Evolutionary conservation across 2,329 filamentous ascomycete genomes (phyloP).

Genomic region (Pochonia chlamydosporia): DNA sequence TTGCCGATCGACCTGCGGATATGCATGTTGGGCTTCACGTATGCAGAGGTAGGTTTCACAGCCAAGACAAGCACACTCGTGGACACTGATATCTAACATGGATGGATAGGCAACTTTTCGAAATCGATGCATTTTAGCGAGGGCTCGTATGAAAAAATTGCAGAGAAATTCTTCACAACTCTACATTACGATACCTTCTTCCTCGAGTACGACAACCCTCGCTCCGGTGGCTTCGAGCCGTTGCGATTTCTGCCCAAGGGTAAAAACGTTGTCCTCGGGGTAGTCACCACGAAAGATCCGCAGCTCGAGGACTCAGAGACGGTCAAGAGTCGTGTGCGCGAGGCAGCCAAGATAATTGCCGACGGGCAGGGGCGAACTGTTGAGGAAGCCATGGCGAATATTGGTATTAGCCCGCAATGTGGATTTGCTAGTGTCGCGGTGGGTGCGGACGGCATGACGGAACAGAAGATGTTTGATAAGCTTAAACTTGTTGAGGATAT

Average conservation of each 20-base stretch:
- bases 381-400: conserved; percentile 58
- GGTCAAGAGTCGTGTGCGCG: conserved; percentile 47
- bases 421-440: conserved; percentile 65
- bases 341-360: conserved; percentile 61
- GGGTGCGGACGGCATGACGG: conserved; percentile 57
- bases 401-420: conserved; percentile 65
- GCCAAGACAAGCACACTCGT: not conserved
- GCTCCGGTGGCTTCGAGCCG: conserved; percentile 57
- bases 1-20: conserved; percentile 54
- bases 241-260: conserved; percentile 50
- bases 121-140: conserved; percentile 59
- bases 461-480: conserved; percentile 66
- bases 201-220: conserved; percentile 53
- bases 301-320: conserved; percentile 49
- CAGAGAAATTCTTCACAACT: conserved; percentile 52
- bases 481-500: conserved; percentile 61
- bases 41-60: conserved; percentile 25
- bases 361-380: conserved; percentile 54
- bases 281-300: conserved; percentile 56
- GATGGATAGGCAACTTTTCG: conserved; percentile 51
- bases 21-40: conserved; percentile 69
- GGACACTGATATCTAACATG: conserved; percentile 19
- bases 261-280: conserved; percentile 58
- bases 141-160: conserved; percentile 58
- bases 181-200: conserved; percentile 58